Evolutionary conservation across 768 basidiomycete genomes (phyloP), one percentile per base, ranked within the genome.

Genomic region (Termitomyces sp.): DNA sequence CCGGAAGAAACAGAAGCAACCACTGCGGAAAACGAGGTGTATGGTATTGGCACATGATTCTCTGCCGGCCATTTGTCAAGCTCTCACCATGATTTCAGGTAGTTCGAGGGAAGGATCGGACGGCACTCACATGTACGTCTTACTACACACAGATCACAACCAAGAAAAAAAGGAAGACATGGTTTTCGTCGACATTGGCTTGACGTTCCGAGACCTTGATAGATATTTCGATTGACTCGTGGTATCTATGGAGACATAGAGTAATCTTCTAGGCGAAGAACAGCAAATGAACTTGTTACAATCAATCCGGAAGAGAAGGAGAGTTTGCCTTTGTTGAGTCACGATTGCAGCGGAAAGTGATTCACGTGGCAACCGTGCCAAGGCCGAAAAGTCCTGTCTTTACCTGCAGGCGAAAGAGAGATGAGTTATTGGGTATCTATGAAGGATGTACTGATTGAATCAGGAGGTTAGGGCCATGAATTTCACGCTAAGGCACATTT

Each of bases 321-420:
- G 57, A 24, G n/a, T 58, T 62, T 62, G 42, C 34, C 34, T 31
- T 22, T 62, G 50, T 62, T 62, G 53, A 36, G 46, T 16, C 55
- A 50, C 58, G 61, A 54, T 62, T 57, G 24, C 39, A 54, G 30
- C 61, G 61, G 61, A 59, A 52, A 53, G 59, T 27, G 13, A 20
- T 50, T 49, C 58, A 60, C 45, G 57, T 58, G 57, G 33, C n/a
- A 27, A 27, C 16, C 18, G 24, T 27, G 50, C 57, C 49, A 44
- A 58, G 57, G 57, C 30, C 8, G 12, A 39, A n/a, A 36, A 50
- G 36, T 34, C 31, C n/a, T 15, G 3, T 34, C 20, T 34, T 15
- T 11, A 16, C 31, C 4, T 11, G 20, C n/a, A 33, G 22, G n/a
- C 37, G 4, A 9, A 24, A 37, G 22, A 37, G 2, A 16, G 5